phyloP scores from a whole-genome alignment of 2,329 filamentous ascomycete species.

The Botrytis cinerea region DNA sequence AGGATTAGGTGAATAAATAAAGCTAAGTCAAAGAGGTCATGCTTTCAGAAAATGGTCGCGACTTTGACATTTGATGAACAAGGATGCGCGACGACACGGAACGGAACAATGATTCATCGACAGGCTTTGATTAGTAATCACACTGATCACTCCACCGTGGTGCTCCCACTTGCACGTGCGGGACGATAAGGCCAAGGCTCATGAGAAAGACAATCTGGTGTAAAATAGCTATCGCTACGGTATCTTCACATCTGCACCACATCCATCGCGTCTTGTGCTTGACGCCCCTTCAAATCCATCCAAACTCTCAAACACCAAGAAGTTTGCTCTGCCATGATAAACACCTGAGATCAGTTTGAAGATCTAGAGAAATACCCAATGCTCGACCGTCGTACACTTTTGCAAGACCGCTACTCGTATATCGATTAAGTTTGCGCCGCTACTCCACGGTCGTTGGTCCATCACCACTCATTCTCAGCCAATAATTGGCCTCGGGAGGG shows the following conservation, averaged over 20 bases:
- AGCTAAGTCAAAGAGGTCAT: conserved; percentile 7
- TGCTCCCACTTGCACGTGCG: neutral
- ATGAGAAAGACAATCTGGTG: neutral
- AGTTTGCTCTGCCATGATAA: neutral
- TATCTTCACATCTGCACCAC: neutral
- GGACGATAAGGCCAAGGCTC: neutral
- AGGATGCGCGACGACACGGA: conserved; percentile 1
- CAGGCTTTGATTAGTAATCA: neutral
- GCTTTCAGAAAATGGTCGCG: conserved; percentile 9
- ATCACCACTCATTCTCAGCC: neutral
- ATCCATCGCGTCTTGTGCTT: neutral
- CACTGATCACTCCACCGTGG: too few relatives aligned
- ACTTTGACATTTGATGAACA: conserved; percentile 16
- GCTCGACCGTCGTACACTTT: neutral
- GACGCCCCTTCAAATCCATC: neutral
- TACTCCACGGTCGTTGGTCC: neutral
- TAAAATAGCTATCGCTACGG: neutral
- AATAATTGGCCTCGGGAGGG: conserved; percentile 14
- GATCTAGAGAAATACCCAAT: neutral
- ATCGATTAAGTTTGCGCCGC: neutral
- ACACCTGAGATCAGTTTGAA: neutral
- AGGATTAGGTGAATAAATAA: neutral
- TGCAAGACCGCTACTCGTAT: neutral
- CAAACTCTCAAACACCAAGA: neutral
- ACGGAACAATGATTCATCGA: conserved; percentile 8